phyloP scores from a whole-genome alignment of 192 early-diverging fungal species.

The Coemansia sp. region DNA sequence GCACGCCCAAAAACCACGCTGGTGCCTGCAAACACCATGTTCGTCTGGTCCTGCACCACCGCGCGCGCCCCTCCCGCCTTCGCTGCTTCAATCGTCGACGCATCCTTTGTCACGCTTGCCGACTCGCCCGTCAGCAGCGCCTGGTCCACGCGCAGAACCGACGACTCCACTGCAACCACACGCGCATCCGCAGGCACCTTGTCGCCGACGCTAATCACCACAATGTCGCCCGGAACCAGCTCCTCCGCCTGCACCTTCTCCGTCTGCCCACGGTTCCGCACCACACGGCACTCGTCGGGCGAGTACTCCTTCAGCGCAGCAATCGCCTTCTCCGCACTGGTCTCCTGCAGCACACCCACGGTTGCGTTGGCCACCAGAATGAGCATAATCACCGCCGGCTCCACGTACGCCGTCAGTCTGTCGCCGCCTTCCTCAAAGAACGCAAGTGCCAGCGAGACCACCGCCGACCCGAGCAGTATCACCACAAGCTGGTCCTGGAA shows the following conservation, averaged over 20 bases:
- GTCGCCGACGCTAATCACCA: constrained; percentile 89
- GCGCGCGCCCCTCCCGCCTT: constrained; percentile 33
- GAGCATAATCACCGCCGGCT: constrained; percentile 96
- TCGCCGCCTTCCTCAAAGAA: constrained; percentile 78
- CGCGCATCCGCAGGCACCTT: constrained; percentile 96
- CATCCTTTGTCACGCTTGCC: constrained; percentile 84
- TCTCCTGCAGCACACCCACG: constrained; percentile 96
- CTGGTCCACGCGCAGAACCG: constrained; percentile 92
- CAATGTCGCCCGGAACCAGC: constrained; percentile 97
- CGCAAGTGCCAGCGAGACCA: constrained; percentile 90
- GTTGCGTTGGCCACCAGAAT: constrained; percentile 98
- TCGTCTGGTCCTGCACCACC: constrained; percentile 95
- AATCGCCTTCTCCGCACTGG: constrained; percentile 96
- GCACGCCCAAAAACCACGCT: constrained; percentile 92
- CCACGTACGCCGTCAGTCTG: constrained; percentile 86
- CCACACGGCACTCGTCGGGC: constrained; percentile 90
- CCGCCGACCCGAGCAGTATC: constrained; percentile 89
- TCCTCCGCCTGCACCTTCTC: constrained; percentile 70
- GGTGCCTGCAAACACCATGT: constrained; percentile 97
- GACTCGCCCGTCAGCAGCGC: constrained; percentile 96
- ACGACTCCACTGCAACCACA: constrained; percentile 75
- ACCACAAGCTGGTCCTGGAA: constrained; percentile 99
- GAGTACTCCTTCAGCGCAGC: constrained; percentile 96
- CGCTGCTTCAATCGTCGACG: constrained; percentile 48
- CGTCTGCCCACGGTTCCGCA: constrained; percentile 69